Conservation (phyloP, 2,329 filamentous ascomycete species). For the Hysterium pulicare region DNA sequence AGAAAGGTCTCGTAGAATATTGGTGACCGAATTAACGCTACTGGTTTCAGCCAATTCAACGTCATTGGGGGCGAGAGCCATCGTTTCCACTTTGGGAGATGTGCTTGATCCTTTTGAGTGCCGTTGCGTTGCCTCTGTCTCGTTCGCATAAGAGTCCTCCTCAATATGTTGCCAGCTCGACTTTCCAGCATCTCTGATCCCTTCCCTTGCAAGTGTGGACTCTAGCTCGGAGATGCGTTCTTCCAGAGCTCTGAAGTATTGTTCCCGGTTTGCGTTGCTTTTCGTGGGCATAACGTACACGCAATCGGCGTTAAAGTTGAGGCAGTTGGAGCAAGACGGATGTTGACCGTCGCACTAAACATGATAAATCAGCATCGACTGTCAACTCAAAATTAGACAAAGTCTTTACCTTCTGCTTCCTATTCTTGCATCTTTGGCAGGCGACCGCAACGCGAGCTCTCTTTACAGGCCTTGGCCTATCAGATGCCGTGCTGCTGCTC, state of each 20-base stretch:
- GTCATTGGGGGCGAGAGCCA: background rate
- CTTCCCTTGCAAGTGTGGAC: background rate
- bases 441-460: background rate
- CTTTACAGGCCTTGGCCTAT: background rate
- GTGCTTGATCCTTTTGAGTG: background rate
- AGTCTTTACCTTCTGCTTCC: background rate
- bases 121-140: background rate
- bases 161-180: background rate
- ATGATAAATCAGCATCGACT: background rate
- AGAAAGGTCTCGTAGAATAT: constrained; percentile 19
- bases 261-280: background rate
- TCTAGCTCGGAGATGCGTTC: background rate
- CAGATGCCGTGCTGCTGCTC: background rate
- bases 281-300: background rate
- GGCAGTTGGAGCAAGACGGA: background rate
- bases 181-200: background rate
- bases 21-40: background rate
- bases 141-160: background rate
- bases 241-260: background rate
- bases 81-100: background rate
- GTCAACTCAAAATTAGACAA: background rate
- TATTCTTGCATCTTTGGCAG: background rate
- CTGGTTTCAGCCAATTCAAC: background rate
- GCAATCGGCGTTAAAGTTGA: background rate
- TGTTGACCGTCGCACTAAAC: background rate